Conservation (phyloP, 768 basidiomycete species). For the Tulasnella sp. region DNA sequence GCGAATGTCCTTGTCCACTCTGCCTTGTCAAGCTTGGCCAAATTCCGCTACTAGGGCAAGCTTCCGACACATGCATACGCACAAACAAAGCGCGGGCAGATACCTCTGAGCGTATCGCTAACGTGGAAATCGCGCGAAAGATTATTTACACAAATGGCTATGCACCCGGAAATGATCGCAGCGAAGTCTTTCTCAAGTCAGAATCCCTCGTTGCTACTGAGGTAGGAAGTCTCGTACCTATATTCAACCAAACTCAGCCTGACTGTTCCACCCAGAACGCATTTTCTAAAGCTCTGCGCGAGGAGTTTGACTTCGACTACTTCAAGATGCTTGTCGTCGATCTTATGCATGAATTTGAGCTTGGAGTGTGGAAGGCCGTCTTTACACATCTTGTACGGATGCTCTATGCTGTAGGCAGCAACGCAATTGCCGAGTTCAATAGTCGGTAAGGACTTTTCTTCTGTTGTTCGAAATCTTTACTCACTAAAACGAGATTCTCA, state of each 20-base stretch:
- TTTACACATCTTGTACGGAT: constrained; percentile 28
- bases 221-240: not conserved
- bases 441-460: not conserved
- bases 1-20: constrained; percentile 25
- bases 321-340: constrained; percentile 25
- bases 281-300: constrained; percentile 21
- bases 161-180: not conserved
- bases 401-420: not conserved
- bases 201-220: constrained; percentile 8
- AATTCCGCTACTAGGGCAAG: constrained; percentile 10
- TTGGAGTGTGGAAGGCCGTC: constrained; percentile 30
- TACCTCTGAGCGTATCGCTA: not conserved
- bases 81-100: not conserved
- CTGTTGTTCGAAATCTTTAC: not conserved
- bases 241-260: not conserved
- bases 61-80: not conserved
- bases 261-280: constrained; percentile 21
- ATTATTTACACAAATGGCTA: constrained; percentile 6
- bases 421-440: not conserved
- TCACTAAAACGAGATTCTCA: not conserved
- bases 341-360: constrained; percentile 33
- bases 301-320: constrained; percentile 21
- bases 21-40: constrained; percentile 19
- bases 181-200: constrained; percentile 3
- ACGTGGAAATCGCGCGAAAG: not conserved